Conservation (phyloP, 2,329 filamentous ascomycete species). For the Simplicillium aogashimaense region DNA sequence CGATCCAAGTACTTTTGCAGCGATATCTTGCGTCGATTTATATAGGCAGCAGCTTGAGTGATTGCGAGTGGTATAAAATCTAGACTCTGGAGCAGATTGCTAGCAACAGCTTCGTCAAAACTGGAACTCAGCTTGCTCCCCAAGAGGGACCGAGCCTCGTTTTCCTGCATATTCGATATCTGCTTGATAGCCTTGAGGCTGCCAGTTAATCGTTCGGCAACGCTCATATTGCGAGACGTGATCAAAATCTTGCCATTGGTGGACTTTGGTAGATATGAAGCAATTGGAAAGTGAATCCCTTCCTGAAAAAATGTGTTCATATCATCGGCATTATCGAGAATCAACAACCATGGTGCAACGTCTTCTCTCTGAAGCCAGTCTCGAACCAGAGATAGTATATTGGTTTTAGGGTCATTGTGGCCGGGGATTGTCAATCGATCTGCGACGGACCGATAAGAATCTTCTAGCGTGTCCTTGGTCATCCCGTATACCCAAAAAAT, state of each 20-base stretch:
- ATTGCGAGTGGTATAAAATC: conserved; percentile 20
- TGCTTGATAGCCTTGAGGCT: conserved; percentile 4
- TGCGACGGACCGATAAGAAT: conserved; percentile 23
- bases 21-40: conserved; percentile 12
- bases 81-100: conserved; percentile 10
- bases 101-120: conserved; percentile 1
- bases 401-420: conserved; percentile 16
- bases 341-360: conserved; percentile 12
- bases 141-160: conserved; percentile 8
- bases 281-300: background rate
- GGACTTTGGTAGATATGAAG: conserved; percentile 8
- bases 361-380: conserved; percentile 15
- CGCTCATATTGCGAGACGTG: conserved; percentile 8
- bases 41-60: conserved; percentile 18
- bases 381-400: conserved; percentile 20
- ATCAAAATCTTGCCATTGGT: conserved; percentile 10
- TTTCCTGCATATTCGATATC: conserved; percentile 7
- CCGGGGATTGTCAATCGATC: conserved; percentile 17
- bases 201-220: conserved; percentile 8
- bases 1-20: conserved; percentile 19
- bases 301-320: background rate
- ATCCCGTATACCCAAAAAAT: conserved; percentile 27
- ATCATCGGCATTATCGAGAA: conserved; percentile 13
- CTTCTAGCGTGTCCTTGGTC: conserved; percentile 20
- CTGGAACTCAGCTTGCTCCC: conserved; percentile 6